Base-by-base conservation (phyloP, 352 stramenopile species). In the Globisporangium viniferum region DNA sequence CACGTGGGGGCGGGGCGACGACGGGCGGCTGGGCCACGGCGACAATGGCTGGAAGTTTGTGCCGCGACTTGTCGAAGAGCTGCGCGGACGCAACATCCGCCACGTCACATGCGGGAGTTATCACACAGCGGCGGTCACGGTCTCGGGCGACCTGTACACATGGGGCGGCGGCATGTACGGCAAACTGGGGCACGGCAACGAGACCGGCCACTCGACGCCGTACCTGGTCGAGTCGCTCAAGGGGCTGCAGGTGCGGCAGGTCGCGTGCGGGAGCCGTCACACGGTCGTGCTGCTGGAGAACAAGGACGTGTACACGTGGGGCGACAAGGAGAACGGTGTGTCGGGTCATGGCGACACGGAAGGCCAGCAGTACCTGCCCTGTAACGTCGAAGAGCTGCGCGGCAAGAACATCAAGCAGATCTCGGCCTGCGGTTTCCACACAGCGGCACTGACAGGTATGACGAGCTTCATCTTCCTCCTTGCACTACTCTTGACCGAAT, bases 21-120 rank as follows among this genome's bases (percentile, higher is more conserved):
- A 97, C 71, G 92, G 92, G 0, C 88, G 92, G 1, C 65, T 98
- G 39, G 92, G 92, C n/a, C 91, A 97, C 62, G 89, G 90, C 70
- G 91, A 98, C 72, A 99, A 98, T 76, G 94, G 94, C 57, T 99
- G 95, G 95, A 99, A 99, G 77, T 99, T 98, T 71, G 94, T 98
- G n/a, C 95, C 95, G 24, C 84, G 95, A 10, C 81, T 98, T 24
- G 94, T 95, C 7, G 91, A 98, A 63, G 87, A 93, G 68, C 74
- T 98, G 4, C 90, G 90, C 41, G 93, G 92, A 67, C 96, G 97
- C 73, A 91, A 94, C 46, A 84, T 93, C 53, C 92, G 88, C 0
- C 90, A 98, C 71, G 93, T 98, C 53, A 98, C 94, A 27, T 98
- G 95, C 76, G 94, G 95, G 24, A 97, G 95, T 69, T 98, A 98